These are phyloP conservation scores for Asterochloris sp. DNA, from an alignment of 139 green algal genomes.

Conservation along the genomic window DNA sequence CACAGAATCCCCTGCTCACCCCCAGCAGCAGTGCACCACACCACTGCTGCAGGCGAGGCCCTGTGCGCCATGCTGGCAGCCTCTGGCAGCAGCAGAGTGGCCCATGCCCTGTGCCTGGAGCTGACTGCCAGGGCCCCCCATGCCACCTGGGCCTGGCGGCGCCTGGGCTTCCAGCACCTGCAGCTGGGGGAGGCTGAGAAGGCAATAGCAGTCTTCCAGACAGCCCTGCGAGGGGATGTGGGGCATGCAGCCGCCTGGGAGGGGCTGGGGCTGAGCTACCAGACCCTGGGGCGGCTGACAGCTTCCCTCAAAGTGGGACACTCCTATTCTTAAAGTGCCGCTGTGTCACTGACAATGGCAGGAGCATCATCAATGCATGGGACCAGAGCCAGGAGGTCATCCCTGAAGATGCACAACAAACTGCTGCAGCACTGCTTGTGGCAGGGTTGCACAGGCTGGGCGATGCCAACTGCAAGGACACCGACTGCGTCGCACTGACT, in stretches of 20 bases:
- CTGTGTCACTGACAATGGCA: too few relatives aligned
- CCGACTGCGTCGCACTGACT: too few relatives aligned
- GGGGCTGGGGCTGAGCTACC: constrained; percentile 55
- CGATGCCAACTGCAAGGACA: too few relatives aligned
- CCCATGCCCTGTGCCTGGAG: constrained; percentile 38
- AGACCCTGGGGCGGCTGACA: constrained; percentile 31
- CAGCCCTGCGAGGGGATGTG: constrained; percentile 34
- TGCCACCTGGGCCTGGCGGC: constrained; percentile 25
- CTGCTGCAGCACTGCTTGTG: too few relatives aligned
- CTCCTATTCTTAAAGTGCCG: too few relatives aligned
- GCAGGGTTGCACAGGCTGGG: too few relatives aligned
- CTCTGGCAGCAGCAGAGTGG: constrained; percentile 20
- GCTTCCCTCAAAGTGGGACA: constrained; percentile 52
- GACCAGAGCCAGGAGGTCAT: background rate
- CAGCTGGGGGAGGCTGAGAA: constrained; percentile 13
- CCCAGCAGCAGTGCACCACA: too few relatives aligned
- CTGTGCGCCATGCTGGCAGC: constrained; percentile 42
- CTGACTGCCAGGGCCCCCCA: constrained; percentile 9
- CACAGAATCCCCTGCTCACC: background rate
- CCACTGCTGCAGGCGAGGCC: constrained; percentile 30
- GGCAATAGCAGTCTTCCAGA: constrained; percentile 39
- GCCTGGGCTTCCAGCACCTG: constrained; percentile 20
- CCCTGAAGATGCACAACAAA: too few relatives aligned
- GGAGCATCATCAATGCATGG: background rate
- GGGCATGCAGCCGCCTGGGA: constrained; percentile 56